phyloP scores from a whole-genome alignment of 371 early-diverging fungal genomes.

The Mucor circinelloides region DNA sequence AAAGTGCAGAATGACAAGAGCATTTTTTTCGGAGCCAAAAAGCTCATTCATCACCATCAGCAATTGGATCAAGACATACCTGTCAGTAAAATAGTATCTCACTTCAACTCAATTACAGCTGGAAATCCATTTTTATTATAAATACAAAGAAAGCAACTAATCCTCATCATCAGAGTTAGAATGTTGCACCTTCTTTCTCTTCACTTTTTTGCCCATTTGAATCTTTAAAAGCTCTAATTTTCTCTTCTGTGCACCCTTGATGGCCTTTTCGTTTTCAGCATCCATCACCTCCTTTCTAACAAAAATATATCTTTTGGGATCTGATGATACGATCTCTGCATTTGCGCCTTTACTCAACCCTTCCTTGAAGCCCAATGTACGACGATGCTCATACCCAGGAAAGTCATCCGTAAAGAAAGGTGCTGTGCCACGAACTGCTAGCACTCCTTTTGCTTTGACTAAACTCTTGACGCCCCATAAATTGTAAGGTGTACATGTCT shows the following conservation, averaged over 20 bases:
- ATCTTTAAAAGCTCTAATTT: slow-evolving; percentile 19
- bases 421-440: slow-evolving; percentile 58
- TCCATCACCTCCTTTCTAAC: slow-evolving; percentile 58
- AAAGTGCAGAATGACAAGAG: not conserved
- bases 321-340: slow-evolving; percentile 73
- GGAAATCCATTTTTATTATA: not conserved
- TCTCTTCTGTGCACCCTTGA: slow-evolving; percentile 25
- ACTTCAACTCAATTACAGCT: not conserved
- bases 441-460: slow-evolving; percentile 66
- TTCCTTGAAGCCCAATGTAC: slow-evolving; percentile 91
- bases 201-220: slow-evolving; percentile 24
- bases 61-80: no score
- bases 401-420: slow-evolving; percentile 73
- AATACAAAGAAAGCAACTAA: not conserved
- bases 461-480: slow-evolving; percentile 81
- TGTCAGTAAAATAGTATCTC: no score
- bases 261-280: slow-evolving; percentile 33
- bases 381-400: slow-evolving; percentile 91
- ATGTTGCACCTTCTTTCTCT: slow-evolving; percentile 15
- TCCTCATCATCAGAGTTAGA: slow-evolving; percentile 12
- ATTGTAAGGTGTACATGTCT: slow-evolving; percentile 87
- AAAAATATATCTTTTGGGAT: slow-evolving; percentile 75
- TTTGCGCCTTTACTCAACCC: slow-evolving; percentile 78
- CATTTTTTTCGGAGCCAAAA: no score
- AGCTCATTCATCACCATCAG: no score